Base-by-base conservation (phyloP, 129 eudicot genomes). In the Centaurea solstitialis region DNA sequence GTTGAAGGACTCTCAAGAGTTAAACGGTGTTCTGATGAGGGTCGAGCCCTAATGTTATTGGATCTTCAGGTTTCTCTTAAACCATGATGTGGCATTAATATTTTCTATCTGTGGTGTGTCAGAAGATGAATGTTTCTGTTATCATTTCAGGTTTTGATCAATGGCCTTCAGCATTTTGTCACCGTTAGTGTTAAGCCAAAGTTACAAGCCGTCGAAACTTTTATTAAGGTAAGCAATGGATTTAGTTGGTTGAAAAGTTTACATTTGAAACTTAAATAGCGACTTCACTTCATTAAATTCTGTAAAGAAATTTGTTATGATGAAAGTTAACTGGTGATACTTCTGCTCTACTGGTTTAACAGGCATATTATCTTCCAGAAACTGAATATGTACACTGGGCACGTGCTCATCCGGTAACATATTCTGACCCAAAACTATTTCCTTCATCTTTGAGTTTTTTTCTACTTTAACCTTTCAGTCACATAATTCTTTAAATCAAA, bases 331-430 rank as follows among this genome's bases (percentile, higher is more conserved):
- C 41, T 23, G 71, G 13, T 39, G 76, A 57, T 66, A 33, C 76
- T 26, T 2, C 11, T 78, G 50, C 15, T 17, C 17, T 57, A 30
- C 74, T 85, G 68, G 59, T 30, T 72, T 5, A 38, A 72, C 91
- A 94, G 98, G 99, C 99, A n/a, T 95, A 92, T 81, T 95, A 95
- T 73, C 99, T 95, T 87, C 99, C 99, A 57, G 99, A 92, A 91
- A 95, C 99, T 47, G 99, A 95, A 81, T 92, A 84, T 85, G 97
- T 92, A 35, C 94, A 92, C 64, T 95, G 97, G 97, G 89, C 98
- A 1, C 94, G 92, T 39, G 90, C 85, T 78, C 99, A 95, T 83
- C 98, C 98, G 91, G 99, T 95, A 92, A 72, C 84, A 66, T 18
- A 68, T 68, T 76, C 24, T 35, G 69, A 45, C 83, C 73, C 59